Base-by-base conservation (phyloP, 2,329 filamentous ascomycete species). In the Ophiostoma piceae region DNA sequence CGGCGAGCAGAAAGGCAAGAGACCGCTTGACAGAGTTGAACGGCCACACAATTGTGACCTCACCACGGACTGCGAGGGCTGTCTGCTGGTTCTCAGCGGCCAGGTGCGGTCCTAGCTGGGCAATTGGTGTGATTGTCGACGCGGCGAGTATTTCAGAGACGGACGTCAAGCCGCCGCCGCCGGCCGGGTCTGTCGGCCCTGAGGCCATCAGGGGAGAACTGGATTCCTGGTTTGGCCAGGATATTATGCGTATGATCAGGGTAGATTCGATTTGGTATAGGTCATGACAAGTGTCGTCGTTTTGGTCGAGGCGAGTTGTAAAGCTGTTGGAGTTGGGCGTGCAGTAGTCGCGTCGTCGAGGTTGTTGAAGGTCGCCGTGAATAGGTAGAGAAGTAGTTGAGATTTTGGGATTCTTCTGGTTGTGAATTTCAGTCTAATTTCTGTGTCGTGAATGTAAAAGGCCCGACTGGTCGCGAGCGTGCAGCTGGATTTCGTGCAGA, bases 31-130 rank as follows among this genome's bases (percentile, higher is more conserved):
- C 87, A 29, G 90, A 90, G 73, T 91, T 97, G 79, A 92, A 97
- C 0, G 94, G 94, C 94, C 94, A 98, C 71, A 92, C 88, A 47
- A 98, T 87, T 9, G 92, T 94, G 29, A 97, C 87, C 19, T 91
- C 83, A 54, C 91, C 93, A 71, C 87, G 84, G 41, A 97, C 79
- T 14, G 82, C 80, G 71, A 80, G 80, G 6, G 65, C 2, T 0
- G 79, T 77, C 2, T 76, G 70, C 32, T 78, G 77, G 14, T 83
- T 77, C 3, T n/a, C 19, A 35, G 37, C 6, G 16, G 78, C 70
- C 6, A 87, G 75, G 9, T 82, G 79, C 6, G 87, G 85, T 43
- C 74, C 77, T 43, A 90, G 81, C 71, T 85, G 80, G 8, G 87
- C 82, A 74, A 90, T 89, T 22, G 86, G 80, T 1, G 72, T 72